Conservation (phyloP, 768 basidiomycete species). For the Suillus spraguei region DNA sequence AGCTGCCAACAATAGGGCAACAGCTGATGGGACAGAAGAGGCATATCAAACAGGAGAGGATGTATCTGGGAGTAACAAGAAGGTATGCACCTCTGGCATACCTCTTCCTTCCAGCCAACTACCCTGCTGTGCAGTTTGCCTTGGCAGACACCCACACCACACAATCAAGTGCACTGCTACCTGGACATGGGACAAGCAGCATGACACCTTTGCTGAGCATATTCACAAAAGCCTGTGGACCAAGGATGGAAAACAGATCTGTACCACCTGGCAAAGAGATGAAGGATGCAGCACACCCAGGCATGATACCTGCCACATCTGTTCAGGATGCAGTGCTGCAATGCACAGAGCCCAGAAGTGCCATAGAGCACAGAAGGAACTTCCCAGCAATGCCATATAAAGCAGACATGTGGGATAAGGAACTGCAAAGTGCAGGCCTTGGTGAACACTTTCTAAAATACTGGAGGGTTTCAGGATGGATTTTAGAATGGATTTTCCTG, state of each 20-base stretch:
- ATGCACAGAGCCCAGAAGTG: conserved; percentile 31
- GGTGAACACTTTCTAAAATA: not conserved
- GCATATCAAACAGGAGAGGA: no score
- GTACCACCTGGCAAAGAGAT: conserved; percentile 36
- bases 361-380: conserved; percentile 11
- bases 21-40: no score
- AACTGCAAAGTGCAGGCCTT: not conserved
- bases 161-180: no score
- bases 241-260: conserved; percentile 26
- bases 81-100: no score
- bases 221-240: conserved; percentile 16
- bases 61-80: no score
- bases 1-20: no score
- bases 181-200: no score
- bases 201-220: conserved; percentile 1
- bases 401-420: conserved; percentile 11
- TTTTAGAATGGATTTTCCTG: conserved; percentile 17
- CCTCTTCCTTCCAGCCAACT: no score
- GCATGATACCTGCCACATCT: conserved; percentile 35
- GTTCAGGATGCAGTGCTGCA: conserved; percentile 42
- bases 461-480: not conserved
- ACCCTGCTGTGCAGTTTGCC: no score
- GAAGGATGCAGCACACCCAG: conserved; percentile 26
- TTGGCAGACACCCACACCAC: no score
- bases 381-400: conserved; percentile 7